Base-by-base conservation (phyloP, 176 grass and related monocot genomes). In the Panicum miliaceum region DNA sequence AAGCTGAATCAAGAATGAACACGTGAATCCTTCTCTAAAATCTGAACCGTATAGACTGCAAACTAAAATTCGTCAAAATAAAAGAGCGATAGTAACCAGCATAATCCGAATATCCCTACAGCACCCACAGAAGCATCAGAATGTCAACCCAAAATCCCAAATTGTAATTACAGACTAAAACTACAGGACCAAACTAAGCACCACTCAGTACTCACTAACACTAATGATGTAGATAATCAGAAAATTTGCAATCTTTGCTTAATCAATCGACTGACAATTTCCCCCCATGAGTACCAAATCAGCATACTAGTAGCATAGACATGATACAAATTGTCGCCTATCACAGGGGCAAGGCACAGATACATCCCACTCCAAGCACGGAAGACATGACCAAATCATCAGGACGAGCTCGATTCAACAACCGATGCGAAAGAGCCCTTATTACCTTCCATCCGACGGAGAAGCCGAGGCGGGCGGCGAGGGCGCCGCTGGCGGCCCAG, bases 371-470 rank as follows among this genome's bases (percentile, higher is more conserved):
- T 48, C 22, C 59, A 79, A 84, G 62, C 12, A 89, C 43, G 3
- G 16, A 51, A 64, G 19, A 45, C 9, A 85, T 26, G 10, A 75
- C 8, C 29, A 42, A 7, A 51, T 32, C 32, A 53, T 22, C 7
- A 68, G 2, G 34, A 40, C 4, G 65, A 32, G 12, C 32, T 16
- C 35, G 43, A 81, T 41, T 52, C 8, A 65, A 64, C 27, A 26
- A 81, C n/a, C 2, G n/a, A 81, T 12, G 38, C 7, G 22, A 78
- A 73, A 38, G 5, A 10, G 20, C 15, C 45, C 18, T 40, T 18
- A 93, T 40, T 18, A 93, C 91, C 91, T 93, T 91, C 86, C 86
- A 93, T 43, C 84, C 88, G 37, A 75, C 8, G 58, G 91, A 93
- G 84, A 83, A 91, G 7, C 89, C 89, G 25, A 96, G 91, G 64